A percentile compares a stretch with the other conserved stretches of the same genome.
These are phyloP conservation scores for Botrytis squamosa DNA, from an alignment of 2,329 filamentous ascomycete genomes.

Conservation along the genomic window DNA sequence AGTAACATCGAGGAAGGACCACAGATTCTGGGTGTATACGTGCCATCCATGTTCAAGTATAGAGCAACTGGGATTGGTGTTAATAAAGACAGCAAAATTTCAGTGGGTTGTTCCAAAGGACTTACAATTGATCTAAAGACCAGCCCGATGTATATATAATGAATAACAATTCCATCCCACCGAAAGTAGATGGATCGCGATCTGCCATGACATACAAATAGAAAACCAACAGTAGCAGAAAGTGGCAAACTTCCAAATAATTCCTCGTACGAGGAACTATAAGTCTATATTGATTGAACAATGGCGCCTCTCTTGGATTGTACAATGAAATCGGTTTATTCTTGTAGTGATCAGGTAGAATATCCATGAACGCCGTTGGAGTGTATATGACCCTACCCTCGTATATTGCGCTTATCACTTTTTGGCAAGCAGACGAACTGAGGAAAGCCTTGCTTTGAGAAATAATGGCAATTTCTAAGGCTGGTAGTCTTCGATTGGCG, in stretches of 20 bases:
- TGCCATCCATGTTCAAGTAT: constrained; percentile 75
- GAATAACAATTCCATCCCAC: constrained; percentile 63
- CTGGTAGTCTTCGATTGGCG: constrained; percentile 57
- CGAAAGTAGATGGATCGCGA: constrained; percentile 57
- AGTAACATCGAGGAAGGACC: constrained; percentile 81
- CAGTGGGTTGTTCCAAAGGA: constrained; percentile 52
- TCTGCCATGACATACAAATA: constrained; percentile 73
- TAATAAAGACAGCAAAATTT: background rate
- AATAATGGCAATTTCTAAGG: constrained; percentile 79
- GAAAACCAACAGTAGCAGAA: constrained; percentile 64
- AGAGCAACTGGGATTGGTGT: constrained; percentile 46
- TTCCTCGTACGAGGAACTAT: constrained; percentile 79
- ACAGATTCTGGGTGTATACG: constrained; percentile 84
- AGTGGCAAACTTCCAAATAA: constrained; percentile 72
- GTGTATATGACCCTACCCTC: constrained; percentile 79
- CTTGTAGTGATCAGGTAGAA: constrained; percentile 84
- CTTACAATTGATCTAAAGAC: constrained; percentile 46
- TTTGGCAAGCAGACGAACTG: constrained; percentile 74
- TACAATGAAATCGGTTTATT: constrained; percentile 79
- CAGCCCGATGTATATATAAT: constrained; percentile 74
- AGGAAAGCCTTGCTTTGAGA: constrained; percentile 79
- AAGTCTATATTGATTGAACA: constrained; percentile 82
- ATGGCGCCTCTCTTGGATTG: constrained; percentile 69
- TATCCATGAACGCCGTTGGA: constrained; percentile 76
- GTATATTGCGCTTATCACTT: constrained; percentile 80